Base-by-base conservation (phyloP, 805 yeast species). In the Ogataea angusta region DNA sequence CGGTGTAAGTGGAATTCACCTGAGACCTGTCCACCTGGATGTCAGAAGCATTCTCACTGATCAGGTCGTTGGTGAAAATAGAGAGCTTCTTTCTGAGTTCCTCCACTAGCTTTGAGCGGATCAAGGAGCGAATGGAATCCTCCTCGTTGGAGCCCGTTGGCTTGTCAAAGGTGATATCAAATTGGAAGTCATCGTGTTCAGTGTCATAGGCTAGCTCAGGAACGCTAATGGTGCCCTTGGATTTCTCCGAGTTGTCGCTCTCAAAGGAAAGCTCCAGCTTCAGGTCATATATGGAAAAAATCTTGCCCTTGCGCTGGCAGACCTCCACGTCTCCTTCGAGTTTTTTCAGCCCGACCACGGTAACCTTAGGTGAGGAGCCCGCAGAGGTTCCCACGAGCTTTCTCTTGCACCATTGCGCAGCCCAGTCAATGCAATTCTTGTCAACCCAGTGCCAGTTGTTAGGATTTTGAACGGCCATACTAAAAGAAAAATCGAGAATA, bases 371-470 rank as follows among this genome's bases (percentile, higher is more conserved):
- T 21, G 56, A 66, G 5, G 66, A 53, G 7, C 46, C 44, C 1
- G 56, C 77, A 10, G 62, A 47, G 29, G 79, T 48, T 1, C 82
- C 83, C 9, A 70, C 69, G 38, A 89, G 67, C 32, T 78, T 74
- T 34, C 76, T 74, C 22, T 66, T 63, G 62, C 93, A 86, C 63
- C 91, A 91, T 29, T 75, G 72, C 46, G 78, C 78, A 10, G 96
- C 75, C 99, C 99, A 93, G 42, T 78, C 82, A 42, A 91, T 75
- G 68, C 99, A 93, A 71, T 93, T 93, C 65, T 91, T 91, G 67
- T 91, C 97, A 48, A 90, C 97, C 98, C 98, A 93, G 73, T 93
- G 99, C 99, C 99, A 91, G 69, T 91, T 91, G 66, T 93, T 93
- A 28, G 98, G 98, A 73, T 91, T 93, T 67, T 88, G 84, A 23